These are phyloP conservation scores for Monosporascus sp. DNA, from an alignment of 2,329 filamentous ascomycete genomes.

Conservation along the genomic window DNA sequence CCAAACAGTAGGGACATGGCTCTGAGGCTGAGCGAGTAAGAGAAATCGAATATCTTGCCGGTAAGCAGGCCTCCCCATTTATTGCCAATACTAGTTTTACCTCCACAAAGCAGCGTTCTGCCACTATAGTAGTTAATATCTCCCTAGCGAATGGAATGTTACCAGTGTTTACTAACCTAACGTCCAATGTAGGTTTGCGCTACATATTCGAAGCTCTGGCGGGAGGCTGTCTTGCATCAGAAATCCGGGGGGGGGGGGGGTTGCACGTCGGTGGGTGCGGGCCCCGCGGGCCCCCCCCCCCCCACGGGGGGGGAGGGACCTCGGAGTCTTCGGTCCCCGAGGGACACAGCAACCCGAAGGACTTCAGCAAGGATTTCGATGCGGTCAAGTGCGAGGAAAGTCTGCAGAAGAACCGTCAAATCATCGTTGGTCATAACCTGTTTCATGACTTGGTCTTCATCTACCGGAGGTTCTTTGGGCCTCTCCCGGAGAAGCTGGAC, in stretches of 20 bases:
- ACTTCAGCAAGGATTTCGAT: slow-evolving; percentile 4
- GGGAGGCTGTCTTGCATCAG: slow-evolving; percentile 21
- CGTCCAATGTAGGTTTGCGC: slow-evolving; percentile 17
- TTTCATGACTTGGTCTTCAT: slow-evolving; percentile 62
- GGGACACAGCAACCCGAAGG: background rate
- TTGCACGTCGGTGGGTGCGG: too few relatives aligned
- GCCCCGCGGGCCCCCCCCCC: too few relatives aligned
- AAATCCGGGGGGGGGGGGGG: too few relatives aligned
- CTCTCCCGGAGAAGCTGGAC: slow-evolving; percentile 46
- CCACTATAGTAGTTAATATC: too few relatives aligned
- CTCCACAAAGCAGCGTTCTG: too few relatives aligned
- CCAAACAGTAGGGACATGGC: background rate
- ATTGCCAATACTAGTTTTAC: background rate
- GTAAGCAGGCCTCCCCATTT: background rate
- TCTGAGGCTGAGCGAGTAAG: background rate
- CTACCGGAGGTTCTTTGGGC: slow-evolving; percentile 56
- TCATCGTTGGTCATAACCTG: slow-evolving; percentile 60
- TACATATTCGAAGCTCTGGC: slow-evolving; percentile 30
- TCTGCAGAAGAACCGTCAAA: slow-evolving; percentile 23
- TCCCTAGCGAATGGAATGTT: too few relatives aligned
- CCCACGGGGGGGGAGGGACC: slow-evolving; percentile 10
- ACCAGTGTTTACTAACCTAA: background rate
- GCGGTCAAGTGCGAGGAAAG: slow-evolving; percentile 18
- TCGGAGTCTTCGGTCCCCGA: background rate
- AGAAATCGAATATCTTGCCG: background rate